These are phyloP conservation scores for Tetrahymena thermophila DNA, from an alignment of 73 alveolate species.

Conservation along the genomic window DNA sequence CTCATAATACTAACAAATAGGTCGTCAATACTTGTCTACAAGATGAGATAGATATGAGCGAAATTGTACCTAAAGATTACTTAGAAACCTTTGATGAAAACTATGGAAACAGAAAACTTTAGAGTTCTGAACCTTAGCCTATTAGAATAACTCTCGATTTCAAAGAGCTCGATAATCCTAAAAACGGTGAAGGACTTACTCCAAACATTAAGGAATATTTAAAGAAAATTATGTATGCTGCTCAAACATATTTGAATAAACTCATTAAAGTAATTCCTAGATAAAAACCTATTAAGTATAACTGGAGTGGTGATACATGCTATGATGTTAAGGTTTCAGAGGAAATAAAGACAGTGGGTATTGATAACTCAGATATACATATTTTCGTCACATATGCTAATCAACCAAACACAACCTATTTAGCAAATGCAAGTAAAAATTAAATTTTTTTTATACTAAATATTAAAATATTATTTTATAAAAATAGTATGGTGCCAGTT, in stretches of 20 bases:
- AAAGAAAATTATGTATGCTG: not conserved
- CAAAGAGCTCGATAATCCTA: not conserved
- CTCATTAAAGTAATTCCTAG: not conserved
- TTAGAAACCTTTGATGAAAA: not conserved
- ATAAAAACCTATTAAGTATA: not conserved
- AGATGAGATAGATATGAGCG: not conserved
- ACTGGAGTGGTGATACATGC: not conserved
- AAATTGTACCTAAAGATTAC: not conserved
- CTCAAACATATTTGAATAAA: not conserved
- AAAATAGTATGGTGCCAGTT: not conserved
- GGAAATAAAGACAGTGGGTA: not conserved
- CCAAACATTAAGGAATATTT: not conserved
- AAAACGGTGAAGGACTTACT: not conserved
- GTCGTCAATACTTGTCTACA: not conserved
- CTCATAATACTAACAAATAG: not conserved
- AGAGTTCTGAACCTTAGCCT: not conserved
- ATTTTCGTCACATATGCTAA: not conserved
- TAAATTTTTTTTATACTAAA: too few species aligned
- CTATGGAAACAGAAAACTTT: not conserved
- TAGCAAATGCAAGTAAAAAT: not conserved
- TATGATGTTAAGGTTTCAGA: not conserved
- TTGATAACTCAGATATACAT: not conserved
- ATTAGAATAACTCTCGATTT: not conserved
- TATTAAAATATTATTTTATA: too few species aligned
- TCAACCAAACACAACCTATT: not conserved